Evolutionary conservation across 345 rosid species (phyloP).

Genomic region (Populus ilicifolia): DNA sequence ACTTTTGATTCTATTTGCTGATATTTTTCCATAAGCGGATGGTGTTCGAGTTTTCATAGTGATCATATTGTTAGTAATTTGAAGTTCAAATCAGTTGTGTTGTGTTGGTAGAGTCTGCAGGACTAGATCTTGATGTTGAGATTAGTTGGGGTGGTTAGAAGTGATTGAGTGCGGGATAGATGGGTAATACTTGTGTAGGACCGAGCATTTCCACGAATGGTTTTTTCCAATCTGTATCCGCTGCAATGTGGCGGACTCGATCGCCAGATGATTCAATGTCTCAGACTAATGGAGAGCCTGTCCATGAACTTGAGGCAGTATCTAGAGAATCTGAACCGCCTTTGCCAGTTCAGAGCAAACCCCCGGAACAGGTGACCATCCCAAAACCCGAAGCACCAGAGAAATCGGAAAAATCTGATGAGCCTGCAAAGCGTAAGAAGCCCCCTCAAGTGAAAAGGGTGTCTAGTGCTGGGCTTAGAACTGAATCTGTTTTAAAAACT

Average conservation of each 20-base stretch:
- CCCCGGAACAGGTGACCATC: constrained; percentile 67
- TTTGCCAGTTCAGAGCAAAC: constrained; percentile 57
- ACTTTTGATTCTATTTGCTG: not conserved
- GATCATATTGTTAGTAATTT: constrained; percentile 7
- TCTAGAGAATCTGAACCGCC: constrained; percentile 43
- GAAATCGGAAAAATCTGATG: constrained; percentile 7
- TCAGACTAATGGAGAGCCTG: constrained; percentile 29
- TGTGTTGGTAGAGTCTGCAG: constrained; percentile 1
- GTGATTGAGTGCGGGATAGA: constrained; percentile 14
- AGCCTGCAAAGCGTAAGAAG: constrained; percentile 19
- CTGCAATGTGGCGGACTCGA: constrained; percentile 25
- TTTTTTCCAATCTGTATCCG: constrained; percentile 23
- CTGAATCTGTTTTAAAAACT: constrained; percentile 20
- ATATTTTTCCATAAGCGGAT: not conserved
- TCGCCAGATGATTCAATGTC: constrained; percentile 19
- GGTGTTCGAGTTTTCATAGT: constrained; percentile 10
- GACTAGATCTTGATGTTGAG: constrained; percentile 42
- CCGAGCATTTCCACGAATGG: constrained; percentile 27
- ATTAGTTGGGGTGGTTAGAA: constrained; percentile 18
- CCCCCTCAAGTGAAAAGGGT: constrained; percentile 18
- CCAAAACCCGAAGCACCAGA: constrained; percentile 21
- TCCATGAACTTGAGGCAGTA: constrained; percentile 32
- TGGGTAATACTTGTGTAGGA: constrained; percentile 34
- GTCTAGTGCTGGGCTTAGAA: constrained; percentile 25
- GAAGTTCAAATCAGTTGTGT: constrained; percentile 27